phyloP scores from a whole-genome alignment of 2,329 filamentous ascomycete genomes.

The Cercospora sp. region DNA sequence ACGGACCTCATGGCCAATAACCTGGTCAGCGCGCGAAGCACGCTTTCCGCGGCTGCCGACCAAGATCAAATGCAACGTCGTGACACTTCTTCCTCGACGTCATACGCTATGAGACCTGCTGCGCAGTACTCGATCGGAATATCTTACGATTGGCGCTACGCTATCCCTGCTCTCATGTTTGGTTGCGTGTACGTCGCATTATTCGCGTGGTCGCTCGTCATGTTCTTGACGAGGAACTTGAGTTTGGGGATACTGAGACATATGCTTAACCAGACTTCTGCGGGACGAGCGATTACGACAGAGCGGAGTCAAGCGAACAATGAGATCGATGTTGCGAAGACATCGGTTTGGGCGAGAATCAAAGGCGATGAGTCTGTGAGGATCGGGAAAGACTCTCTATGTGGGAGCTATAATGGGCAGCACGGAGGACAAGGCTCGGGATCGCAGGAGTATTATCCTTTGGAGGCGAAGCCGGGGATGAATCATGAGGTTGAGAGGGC shows the following conservation, averaged over 20 bases:
- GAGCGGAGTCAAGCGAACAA: conserved; percentile 12
- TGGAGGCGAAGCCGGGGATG: background rate
- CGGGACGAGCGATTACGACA: conserved; percentile 16
- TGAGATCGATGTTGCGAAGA: conserved; percentile 10
- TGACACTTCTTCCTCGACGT: background rate
- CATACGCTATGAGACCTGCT: background rate
- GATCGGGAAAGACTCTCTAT: conserved; percentile 5
- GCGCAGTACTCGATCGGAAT: conserved; percentile 5
- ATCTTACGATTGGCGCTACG: conserved; percentile 19
- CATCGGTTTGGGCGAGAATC: conserved; percentile 10
- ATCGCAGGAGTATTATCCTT: background rate
- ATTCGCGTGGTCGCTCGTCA: background rate
- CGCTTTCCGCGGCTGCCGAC: background rate
- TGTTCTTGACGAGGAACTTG: conserved; percentile 9
- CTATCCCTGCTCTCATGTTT: conserved; percentile 16
- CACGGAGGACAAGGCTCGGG: background rate
- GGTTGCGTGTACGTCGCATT: conserved; percentile 4
- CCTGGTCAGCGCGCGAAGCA: conserved; percentile 9
- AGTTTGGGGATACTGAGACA: background rate
- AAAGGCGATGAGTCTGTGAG: conserved; percentile 12
- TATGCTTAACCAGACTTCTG: conserved; percentile 17
- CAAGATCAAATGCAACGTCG: background rate
- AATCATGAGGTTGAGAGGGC: background rate
- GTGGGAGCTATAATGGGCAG: background rate
- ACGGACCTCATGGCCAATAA: conserved; percentile 18